Base-by-base conservation (phyloP, 2,329 filamentous ascomycete genomes). In the Pestalotiopsis fici region DNA sequence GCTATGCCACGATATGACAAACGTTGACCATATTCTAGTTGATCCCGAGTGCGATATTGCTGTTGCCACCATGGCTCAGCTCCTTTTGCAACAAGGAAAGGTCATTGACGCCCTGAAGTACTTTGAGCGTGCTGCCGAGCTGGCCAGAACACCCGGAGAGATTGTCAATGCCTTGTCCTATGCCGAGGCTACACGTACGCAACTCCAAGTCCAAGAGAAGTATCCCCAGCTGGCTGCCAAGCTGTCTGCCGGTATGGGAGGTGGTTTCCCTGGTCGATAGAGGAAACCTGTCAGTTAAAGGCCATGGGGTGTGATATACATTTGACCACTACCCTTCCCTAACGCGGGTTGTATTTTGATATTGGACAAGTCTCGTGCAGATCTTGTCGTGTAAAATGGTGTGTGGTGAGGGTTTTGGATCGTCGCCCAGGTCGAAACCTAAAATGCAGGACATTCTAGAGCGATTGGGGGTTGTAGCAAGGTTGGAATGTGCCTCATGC, bases 31-130 rank as follows among this genome's bases (percentile, higher is more conserved):
- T 54, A 15, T 5, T 65, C 54, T 74, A 97, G 95, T 99, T 79
- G 96, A 99, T 76, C 96, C 96, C 28, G 96, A 99, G 80, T 99
- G 96, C 78, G 96, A 99, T 76, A 99, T 99, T 77, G 96, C 96
- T 55, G 96, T 99, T 55, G 96, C 96, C 65, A 99, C 96, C 65
- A 98, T 99, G 94, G 96, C 96, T 12, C 96, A 99, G 82, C 89
- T 99, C 55, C 90, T 99, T 64, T 88, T 99, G 43, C 96, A 99
- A 81, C 96, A 98, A 85, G 96, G 96, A 80, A 98, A 98, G 84
- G 95, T 99, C 67, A 93, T 92, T 43, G 93, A 98, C 70, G 96
- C 96, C 0, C 90, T 99, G 72, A 94, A 92, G 81, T 98, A 98
- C 85, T 99, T 99, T 78, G 95, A 98, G 86, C 92, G 94, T 69